Evolutionary conservation across 1,284 basidiomycete species (phyloP).

Genomic region (Moesziomyces sp.): DNA sequence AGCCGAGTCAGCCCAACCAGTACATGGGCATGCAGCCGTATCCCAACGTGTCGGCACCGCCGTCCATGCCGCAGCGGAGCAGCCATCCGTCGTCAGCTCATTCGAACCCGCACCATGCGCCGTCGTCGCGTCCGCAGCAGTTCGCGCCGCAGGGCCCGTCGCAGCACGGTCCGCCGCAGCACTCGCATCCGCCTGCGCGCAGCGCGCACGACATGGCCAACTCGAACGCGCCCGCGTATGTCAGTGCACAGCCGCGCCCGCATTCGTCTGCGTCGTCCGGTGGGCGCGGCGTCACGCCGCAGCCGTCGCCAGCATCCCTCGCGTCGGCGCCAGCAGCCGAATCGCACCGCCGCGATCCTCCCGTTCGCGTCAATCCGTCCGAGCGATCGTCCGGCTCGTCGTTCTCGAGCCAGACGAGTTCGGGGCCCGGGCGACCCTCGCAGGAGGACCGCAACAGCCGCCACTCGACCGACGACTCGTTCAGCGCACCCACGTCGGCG

Average conservation of each 20-base stretch:
- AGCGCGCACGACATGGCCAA: conserved; percentile 19
- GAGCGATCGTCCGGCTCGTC: conserved; percentile 61
- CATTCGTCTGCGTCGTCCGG: conserved; percentile 21
- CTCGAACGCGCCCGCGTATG: conserved; percentile 6
- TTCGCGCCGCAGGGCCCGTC: conserved; percentile 14
- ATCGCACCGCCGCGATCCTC: conserved; percentile 27
- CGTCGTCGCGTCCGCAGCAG: conserved; percentile 30
- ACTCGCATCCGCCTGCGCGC: conserved; percentile 1
- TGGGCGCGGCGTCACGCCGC: conserved; percentile 10
- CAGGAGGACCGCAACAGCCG: conserved; percentile 36
- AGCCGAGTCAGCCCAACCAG: conserved; percentile 19
- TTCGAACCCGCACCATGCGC: conserved; percentile 24
- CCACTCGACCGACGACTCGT: conserved; percentile 46
- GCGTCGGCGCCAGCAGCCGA: conserved; percentile 10
- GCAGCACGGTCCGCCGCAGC: conserved; percentile 5
- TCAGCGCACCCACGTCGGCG: conserved; percentile 59
- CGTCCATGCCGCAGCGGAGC: conserved; percentile 26
- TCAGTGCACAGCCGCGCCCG: conserved; percentile 11
- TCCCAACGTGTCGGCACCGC: conserved; percentile 24
- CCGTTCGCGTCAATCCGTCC: conserved; percentile 28
- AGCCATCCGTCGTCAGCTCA: conserved; percentile 15
- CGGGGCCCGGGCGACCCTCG: conserved; percentile 19
- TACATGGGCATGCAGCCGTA: conserved; percentile 19
- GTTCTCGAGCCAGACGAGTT: conserved; percentile 45
- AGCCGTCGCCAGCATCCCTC: conserved; percentile 5